phyloP scores from a whole-genome alignment of 2,329 filamentous ascomycete species.

The Aspergillus piperis region DNA sequence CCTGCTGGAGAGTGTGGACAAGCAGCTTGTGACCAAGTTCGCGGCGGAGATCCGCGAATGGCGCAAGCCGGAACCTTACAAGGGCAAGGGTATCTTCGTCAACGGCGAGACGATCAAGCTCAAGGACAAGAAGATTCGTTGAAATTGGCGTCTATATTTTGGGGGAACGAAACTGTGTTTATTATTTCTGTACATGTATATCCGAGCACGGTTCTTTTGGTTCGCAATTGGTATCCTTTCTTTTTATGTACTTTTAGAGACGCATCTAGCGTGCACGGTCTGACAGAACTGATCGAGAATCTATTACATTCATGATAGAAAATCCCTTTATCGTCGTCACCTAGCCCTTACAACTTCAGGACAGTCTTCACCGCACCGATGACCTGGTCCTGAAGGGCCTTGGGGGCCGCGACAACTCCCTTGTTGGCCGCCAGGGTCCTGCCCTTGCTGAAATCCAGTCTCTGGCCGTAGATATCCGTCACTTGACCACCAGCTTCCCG shows the following conservation, averaged over 20 bases:
- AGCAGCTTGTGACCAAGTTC: slow-evolving; percentile 85
- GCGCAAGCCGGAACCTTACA: slow-evolving; percentile 94
- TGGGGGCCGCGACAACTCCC: slow-evolving; percentile 87
- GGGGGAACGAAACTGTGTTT: slow-evolving; percentile 27
- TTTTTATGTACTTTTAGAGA: slow-evolving; percentile 36
- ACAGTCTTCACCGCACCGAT: slow-evolving; percentile 82
- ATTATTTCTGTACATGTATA: slow-evolving; percentile 32
- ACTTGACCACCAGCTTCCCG: slow-evolving; percentile 90
- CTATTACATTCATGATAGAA: slow-evolving; percentile 15
- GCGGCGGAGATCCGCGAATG: slow-evolving; percentile 85
- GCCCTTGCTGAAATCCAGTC: slow-evolving; percentile 82
- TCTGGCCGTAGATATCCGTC: slow-evolving; percentile 82
- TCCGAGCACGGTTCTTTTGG: slow-evolving; percentile 25
- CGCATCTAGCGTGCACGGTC: slow-evolving; percentile 31
- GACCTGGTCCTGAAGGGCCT: slow-evolving; percentile 72
- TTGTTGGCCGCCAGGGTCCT: slow-evolving; percentile 87
- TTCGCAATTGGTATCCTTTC: slow-evolving; percentile 34
- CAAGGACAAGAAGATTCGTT: slow-evolving; percentile 98
- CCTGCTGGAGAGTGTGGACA: slow-evolving; percentile 82
- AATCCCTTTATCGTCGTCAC: slow-evolving; percentile 7
- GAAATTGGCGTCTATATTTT: slow-evolving; percentile 41
- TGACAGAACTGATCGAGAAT: slow-evolving; percentile 17
- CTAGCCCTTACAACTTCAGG: slow-evolving; percentile 52
- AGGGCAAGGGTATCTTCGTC: slow-evolving; percentile 98
- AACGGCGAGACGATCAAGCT: slow-evolving; percentile 97